Evolutionary conservation across 1,139 yeast genomes (phyloP).

Genomic region (Sugiyamaella xylanicola): DNA sequence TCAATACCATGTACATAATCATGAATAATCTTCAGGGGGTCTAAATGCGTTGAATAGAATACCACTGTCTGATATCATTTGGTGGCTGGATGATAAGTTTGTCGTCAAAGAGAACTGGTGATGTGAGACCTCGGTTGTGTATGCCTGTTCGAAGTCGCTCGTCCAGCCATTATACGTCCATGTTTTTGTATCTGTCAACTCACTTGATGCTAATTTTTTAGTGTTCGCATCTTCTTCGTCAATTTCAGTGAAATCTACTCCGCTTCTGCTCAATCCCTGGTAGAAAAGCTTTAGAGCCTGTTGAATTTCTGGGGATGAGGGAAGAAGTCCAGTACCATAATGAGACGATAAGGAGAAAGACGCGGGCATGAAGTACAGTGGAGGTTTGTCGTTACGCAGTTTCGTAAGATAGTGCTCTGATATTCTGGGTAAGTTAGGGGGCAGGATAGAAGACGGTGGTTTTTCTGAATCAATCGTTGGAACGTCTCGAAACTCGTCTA

Average conservation of each 20-base stretch:
- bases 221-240: constrained; percentile 21
- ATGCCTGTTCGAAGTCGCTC: constrained; percentile 22
- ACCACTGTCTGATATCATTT: constrained; percentile 15
- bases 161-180: constrained; percentile 35
- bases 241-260: constrained; percentile 13
- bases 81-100: neutral
- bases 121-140: constrained; percentile 13
- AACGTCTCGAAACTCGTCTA: constrained; percentile 11
- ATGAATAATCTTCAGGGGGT: constrained; percentile 17
- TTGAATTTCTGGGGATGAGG: constrained; percentile 19
- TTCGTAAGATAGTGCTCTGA: neutral
- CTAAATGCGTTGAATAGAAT: constrained; percentile 19
- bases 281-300: constrained; percentile 26
- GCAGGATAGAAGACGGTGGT: neutral
- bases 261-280: neutral
- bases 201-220: constrained; percentile 10
- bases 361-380: constrained; percentile 7
- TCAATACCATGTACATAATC: constrained; percentile 3
- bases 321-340: constrained; percentile 9
- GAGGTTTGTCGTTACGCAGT: neutral
- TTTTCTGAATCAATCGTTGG: neutral
- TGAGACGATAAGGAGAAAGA: constrained; percentile 11
- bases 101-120: neutral
- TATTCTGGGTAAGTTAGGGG: neutral
- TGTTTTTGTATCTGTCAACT: constrained; percentile 5